These are phyloP conservation scores for Sporothrix brasiliensis DNA, from an alignment of 2,329 filamentous ascomycete species.

Conservation along the genomic window DNA sequence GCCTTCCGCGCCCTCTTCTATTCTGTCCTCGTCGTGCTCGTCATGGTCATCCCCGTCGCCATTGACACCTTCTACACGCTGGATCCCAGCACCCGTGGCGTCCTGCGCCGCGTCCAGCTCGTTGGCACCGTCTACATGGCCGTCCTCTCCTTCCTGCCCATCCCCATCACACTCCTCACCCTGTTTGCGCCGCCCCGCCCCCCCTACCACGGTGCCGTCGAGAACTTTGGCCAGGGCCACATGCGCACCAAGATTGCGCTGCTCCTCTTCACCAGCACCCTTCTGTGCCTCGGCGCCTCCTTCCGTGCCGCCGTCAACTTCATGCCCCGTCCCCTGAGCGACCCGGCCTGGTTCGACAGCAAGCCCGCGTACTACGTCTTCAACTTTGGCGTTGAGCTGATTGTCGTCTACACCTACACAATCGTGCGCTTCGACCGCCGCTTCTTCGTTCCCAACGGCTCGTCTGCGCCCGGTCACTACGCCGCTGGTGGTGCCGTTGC, in stretches of 20 bases:
- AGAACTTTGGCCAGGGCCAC: conserved; percentile 68
- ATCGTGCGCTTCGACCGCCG: conserved; percentile 70
- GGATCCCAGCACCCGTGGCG: conserved; percentile 50
- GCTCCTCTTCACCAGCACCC: conserved; percentile 58
- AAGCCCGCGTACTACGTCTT: conserved; percentile 78
- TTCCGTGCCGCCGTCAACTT: conserved; percentile 67
- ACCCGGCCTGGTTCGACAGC: conserved; percentile 70
- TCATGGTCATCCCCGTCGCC: conserved; percentile 67
- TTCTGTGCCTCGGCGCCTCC: conserved; percentile 69
- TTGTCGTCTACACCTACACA: conserved; percentile 69
- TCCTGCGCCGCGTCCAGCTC: conserved; percentile 66
- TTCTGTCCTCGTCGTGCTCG: conserved; percentile 59
- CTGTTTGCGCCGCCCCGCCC: conserved; percentile 50
- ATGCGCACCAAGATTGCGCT: conserved; percentile 69
- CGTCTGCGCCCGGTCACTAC: conserved; percentile 60
- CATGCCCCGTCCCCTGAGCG: conserved; percentile 50
- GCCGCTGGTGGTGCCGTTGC: conserved; percentile 34
- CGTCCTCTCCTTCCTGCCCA: conserved; percentile 66
- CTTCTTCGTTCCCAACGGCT: conserved; percentile 74
- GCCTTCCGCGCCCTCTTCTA: conserved; percentile 61
- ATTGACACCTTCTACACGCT: conserved; percentile 71
- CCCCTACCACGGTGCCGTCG: conserved; percentile 44
- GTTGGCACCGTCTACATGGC: conserved; percentile 65
- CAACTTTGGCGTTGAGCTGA: conserved; percentile 73
- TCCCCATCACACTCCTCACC: conserved; percentile 57